Evolutionary conservation across 306 rosid species (phyloP).

Genomic region (Vigna radiata): DNA sequence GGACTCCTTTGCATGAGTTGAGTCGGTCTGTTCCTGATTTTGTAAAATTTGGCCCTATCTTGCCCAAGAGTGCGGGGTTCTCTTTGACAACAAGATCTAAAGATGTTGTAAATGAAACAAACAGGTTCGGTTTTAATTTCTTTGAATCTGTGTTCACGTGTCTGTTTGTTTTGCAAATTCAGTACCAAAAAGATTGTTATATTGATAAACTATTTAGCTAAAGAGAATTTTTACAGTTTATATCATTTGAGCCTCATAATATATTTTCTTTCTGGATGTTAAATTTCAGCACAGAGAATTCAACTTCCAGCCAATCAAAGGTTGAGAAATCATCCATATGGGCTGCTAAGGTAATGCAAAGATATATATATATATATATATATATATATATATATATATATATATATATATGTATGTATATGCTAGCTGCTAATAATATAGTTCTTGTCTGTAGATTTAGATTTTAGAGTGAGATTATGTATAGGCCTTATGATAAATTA

Average conservation of each 20-base stretch:
- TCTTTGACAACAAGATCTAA: constrained; percentile 58
- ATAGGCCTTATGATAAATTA: constrained; percentile 30
- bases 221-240: constrained; percentile 12
- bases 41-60: constrained; percentile 90
- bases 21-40: constrained; percentile 84
- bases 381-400: neutral
- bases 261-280: constrained; percentile 34
- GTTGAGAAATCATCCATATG: constrained; percentile 53
- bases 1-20: constrained; percentile 93
- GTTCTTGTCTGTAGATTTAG: constrained; percentile 24
- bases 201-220: neutral
- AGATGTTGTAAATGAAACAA: constrained; percentile 57
- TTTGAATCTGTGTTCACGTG: neutral
- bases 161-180: constrained; percentile 13
- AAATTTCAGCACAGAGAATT: constrained; percentile 56
- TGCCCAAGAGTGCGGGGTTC: constrained; percentile 92
- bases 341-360: constrained; percentile 65
- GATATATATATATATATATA: neutral
- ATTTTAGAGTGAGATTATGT: constrained; percentile 22
- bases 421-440: constrained; percentile 15
- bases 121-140: constrained; percentile 59
- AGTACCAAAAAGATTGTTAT: constrained; percentile 1
- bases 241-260: constrained; percentile 39
- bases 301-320: constrained; percentile 51
- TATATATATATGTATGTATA: neutral